Conservation (phyloP, 2,329 filamentous ascomycete species). For the Elsinoe ampelina region DNA sequence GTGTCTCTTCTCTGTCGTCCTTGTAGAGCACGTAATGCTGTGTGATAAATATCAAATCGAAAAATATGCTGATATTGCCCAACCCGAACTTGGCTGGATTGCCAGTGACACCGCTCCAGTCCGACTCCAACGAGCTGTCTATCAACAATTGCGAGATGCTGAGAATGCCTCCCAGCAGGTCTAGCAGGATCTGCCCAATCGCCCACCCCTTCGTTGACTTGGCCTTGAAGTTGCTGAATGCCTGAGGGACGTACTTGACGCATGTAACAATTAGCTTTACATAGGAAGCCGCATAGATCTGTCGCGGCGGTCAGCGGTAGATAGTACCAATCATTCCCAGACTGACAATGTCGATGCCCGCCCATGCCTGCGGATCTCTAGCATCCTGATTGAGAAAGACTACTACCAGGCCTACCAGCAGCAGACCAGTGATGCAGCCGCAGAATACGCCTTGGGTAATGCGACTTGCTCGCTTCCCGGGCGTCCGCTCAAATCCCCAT, state of each 20-base stretch:
- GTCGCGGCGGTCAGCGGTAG: constrained; percentile 15
- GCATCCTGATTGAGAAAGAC: constrained; percentile 33
- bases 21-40: constrained; percentile 82
- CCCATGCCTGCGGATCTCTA: constrained; percentile 44
- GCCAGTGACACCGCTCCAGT: constrained; percentile 85
- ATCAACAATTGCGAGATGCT: constrained; percentile 74
- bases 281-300: constrained; percentile 65
- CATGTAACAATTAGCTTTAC: constrained; percentile 83
- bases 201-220: constrained; percentile 76
- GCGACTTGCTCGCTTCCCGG: constrained; percentile 46
- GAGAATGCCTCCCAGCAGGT: constrained; percentile 70
- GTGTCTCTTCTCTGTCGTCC: constrained; percentile 10
- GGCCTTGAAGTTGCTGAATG: constrained; percentile 72
- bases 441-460: constrained; percentile 60
- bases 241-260: constrained; percentile 87
- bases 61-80: constrained; percentile 75
- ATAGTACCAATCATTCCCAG: neutral
- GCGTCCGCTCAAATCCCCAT: constrained; percentile 62
- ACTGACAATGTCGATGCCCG: constrained; percentile 55
- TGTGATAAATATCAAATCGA: constrained; percentile 74
- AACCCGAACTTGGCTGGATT: constrained; percentile 87
- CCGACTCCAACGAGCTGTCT: constrained; percentile 72
- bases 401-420: constrained; percentile 41
- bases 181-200: constrained; percentile 59
- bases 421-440: constrained; percentile 53